Evolutionary conservation across 768 basidiomycete species (phyloP).

Genomic region (Paxillus involutus): DNA sequence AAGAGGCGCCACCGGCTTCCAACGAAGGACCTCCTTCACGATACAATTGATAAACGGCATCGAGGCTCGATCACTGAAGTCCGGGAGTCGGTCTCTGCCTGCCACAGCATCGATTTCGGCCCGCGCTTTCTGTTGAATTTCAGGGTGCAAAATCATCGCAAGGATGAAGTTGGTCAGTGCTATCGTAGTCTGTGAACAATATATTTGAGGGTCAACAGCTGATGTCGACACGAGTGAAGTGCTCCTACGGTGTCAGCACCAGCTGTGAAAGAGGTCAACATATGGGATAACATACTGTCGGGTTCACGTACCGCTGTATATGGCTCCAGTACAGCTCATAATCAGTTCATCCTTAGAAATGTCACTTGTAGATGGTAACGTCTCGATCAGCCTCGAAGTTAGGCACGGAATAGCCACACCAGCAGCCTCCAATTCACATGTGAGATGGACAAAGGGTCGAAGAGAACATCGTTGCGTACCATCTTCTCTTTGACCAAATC

Average conservation of each 20-base stretch:
- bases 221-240: neutral
- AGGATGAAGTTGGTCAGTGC: constrained; percentile 8
- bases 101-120: neutral
- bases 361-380: neutral
- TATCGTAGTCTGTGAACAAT: constrained; percentile 4
- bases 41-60: constrained; percentile 5
- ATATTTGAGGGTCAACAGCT: neutral
- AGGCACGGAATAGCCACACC: constrained; percentile 37
- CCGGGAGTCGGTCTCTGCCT: constrained; percentile 1
- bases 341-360: neutral
- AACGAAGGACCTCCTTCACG: too few relatives aligned
- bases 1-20: neutral
- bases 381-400: constrained; percentile 19
- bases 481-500: neutral
- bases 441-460: neutral
- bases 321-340: constrained; percentile 1
- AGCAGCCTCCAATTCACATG: constrained; percentile 21
- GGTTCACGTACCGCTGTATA: neutral
- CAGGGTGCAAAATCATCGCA: constrained; percentile 14
- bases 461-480: neutral
- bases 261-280: neutral
- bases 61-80: constrained; percentile 2
- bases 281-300: neutral
- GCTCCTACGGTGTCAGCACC: constrained; percentile 3
- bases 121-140: constrained; percentile 8